Base-by-base conservation (phyloP, 2,329 filamentous ascomycete species). In the Penicillium sp. region DNA sequence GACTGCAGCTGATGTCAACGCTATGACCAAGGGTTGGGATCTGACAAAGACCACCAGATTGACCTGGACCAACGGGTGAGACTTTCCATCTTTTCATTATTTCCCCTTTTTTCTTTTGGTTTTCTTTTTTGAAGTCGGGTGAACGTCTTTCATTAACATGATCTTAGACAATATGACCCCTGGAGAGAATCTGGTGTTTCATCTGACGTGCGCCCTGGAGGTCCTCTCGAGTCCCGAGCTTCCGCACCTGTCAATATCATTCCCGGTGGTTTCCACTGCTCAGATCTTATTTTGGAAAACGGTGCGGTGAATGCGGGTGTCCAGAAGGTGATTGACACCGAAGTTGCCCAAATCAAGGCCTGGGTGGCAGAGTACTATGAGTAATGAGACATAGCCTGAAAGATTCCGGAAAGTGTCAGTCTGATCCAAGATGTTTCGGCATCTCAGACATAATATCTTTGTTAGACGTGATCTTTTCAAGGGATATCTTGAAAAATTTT, bases 101-200 rank as follows among this genome's bases (percentile, higher is more conserved):
- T n/a, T n/a, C n/a, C n/a, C n/a, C n/a, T n/a, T n/a, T n/a, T n/a
- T n/a, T n/a, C n/a, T n/a, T n/a, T n/a, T n/a, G n/a, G n/a, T n/a
- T n/a, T n/a, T n/a, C n/a, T n/a, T n/a, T n/a, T 26, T 39, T n/a
- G 21, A 29, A 50, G 21, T 2, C n/a, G 7, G 7, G 31, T 42
- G 9, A 29, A 19, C 4, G 3, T 19, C 2, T n/a, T 4, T 1
- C 10, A 39, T 31, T 56, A 48, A 49, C 45, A 39, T 50, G 19
- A 29, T 19, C 0, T 3, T 35, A 70, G 81, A 44, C 76, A 84
- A 68, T 82, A 76, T 54, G 85, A 88, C 66, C 85, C 85, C 6
- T 87, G 85, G 85, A 76, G 80, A 33, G 78, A 82, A 4, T 78
- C 81, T 0, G 79, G 79, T 4, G 79, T 87, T 0, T 81, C 79